Conservation (phyloP, 2,329 filamentous ascomycete species). For the Stemphylium vesicarium region DNA sequence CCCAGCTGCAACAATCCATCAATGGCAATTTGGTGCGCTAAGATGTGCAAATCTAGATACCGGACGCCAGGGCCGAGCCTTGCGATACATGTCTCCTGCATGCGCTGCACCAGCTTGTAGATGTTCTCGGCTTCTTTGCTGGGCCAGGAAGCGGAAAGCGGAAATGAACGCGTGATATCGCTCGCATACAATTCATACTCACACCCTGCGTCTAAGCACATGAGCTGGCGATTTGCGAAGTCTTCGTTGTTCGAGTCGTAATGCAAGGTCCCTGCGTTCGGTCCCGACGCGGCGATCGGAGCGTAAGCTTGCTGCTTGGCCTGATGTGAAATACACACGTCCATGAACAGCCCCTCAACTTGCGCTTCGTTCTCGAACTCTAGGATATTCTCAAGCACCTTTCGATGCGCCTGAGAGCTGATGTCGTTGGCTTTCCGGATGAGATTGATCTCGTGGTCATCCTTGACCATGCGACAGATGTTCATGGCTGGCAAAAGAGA, state of each 20-base stretch:
- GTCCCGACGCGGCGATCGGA: slow-evolving; percentile 83
- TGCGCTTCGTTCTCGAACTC: slow-evolving; percentile 78
- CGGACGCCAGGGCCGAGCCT: slow-evolving; percentile 71
- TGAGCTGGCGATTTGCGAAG: slow-evolving; percentile 71
- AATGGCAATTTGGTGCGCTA: slow-evolving; percentile 75
- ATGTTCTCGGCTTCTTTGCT: slow-evolving; percentile 72
- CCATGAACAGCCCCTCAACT: slow-evolving; percentile 78
- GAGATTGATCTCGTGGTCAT: slow-evolving; percentile 79
- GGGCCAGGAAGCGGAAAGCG: slow-evolving; percentile 72
- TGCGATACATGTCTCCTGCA: slow-evolving; percentile 78
- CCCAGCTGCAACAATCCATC: slow-evolving; percentile 73
- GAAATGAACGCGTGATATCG: slow-evolving; percentile 89
- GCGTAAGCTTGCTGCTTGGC: slow-evolving; percentile 83
- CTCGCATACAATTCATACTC: slow-evolving; percentile 87
- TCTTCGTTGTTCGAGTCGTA: slow-evolving; percentile 81
- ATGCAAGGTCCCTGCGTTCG: slow-evolving; percentile 85
- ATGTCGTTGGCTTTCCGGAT: slow-evolving; percentile 82
- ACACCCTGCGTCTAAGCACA: slow-evolving; percentile 86
- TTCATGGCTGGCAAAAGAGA: slow-evolving; percentile 76
- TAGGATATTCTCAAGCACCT: slow-evolving; percentile 69
- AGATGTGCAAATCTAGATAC: slow-evolving; percentile 75
- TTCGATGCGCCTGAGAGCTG: slow-evolving; percentile 76
- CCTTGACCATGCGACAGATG: slow-evolving; percentile 80
- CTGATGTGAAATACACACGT: slow-evolving; percentile 73
- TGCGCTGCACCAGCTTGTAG: slow-evolving; percentile 77